Conservation (phyloP, 768 basidiomycete species). For the Trametes coccinea region DNA sequence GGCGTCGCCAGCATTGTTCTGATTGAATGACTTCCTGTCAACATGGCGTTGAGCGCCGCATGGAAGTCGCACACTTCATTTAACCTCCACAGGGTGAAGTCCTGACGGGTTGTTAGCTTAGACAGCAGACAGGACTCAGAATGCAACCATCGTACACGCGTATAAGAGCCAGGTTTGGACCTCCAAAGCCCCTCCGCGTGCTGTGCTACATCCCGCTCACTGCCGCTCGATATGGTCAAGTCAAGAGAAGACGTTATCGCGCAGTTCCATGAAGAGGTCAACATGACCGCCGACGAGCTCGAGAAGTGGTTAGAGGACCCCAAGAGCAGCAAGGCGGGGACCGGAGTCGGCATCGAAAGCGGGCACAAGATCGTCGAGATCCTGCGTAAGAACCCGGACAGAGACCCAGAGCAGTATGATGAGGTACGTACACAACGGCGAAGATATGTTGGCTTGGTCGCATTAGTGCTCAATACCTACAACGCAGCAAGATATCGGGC, state of each 20-base stretch:
- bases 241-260: slow-evolving; percentile 32
- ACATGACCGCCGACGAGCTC: slow-evolving; percentile 36
- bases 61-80: neutral
- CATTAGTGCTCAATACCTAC: neutral
- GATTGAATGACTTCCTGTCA: neutral
- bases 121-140: slow-evolving; percentile 1
- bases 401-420: slow-evolving; percentile 33
- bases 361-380: slow-evolving; percentile 37
- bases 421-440: slow-evolving; percentile 21
- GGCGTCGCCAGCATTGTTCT: neutral
- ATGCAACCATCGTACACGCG: neutral
- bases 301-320: slow-evolving; percentile 35
- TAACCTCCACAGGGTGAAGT: neutral
- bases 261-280: slow-evolving; percentile 34
- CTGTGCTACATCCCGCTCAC: neutral
- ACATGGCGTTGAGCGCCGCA: slow-evolving; percentile 2
- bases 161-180: neutral
- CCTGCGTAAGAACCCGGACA: slow-evolving; percentile 35
- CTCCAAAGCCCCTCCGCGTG: too few relatives aligned
- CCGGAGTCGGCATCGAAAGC: slow-evolving; percentile 35
- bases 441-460: neutral
- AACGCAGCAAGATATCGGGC: slow-evolving; percentile 33
- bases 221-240: slow-evolving; percentile 26
- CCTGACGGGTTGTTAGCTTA: slow-evolving; percentile 4
- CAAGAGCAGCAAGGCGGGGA: slow-evolving; percentile 34